Evolutionary conservation across 164 flowering plant species (phyloP).

Genomic region (Umbellularia californica): DNA sequence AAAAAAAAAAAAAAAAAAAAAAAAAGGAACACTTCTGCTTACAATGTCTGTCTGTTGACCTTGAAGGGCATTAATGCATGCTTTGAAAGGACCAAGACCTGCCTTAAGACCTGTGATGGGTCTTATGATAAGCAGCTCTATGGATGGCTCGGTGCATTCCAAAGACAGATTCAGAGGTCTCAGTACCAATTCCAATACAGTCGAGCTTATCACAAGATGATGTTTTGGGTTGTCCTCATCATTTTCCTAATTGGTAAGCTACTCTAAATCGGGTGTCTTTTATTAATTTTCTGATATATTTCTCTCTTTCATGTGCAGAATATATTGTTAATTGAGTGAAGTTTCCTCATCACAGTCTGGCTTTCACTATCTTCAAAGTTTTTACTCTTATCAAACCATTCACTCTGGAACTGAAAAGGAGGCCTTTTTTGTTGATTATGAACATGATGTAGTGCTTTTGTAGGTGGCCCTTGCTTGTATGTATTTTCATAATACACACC

Average conservation of each 20-base stretch:
- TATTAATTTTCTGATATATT: not conserved
- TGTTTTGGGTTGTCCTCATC: slow-evolving; percentile 35
- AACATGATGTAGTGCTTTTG: too few species aligned
- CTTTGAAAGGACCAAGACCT: slow-evolving; percentile 65
- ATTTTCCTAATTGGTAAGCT: slow-evolving; percentile 63
- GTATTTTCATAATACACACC: too few species aligned
- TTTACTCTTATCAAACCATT: too few species aligned
- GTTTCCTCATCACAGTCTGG: too few species aligned
- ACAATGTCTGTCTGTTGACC: not conserved
- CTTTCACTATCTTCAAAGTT: too few species aligned
- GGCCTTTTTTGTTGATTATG: too few species aligned
- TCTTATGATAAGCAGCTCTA: slow-evolving; percentile 66
- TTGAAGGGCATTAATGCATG: slow-evolving; percentile 47
- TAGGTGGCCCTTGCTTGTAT: too few species aligned
- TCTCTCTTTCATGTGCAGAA: too few species aligned
- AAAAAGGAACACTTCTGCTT: not conserved
- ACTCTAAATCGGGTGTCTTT: not conserved
- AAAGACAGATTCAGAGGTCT: slow-evolving; percentile 80
- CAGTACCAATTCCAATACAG: slow-evolving; percentile 77
- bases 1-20: too few species aligned
- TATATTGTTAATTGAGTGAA: too few species aligned
- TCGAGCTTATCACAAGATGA: slow-evolving; percentile 42
- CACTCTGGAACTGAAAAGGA: too few species aligned
- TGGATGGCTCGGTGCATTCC: slow-evolving; percentile 81
- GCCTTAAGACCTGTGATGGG: slow-evolving; percentile 41